Evolutionary conservation across 23 red algal species (phyloP).

Genomic region (Chondrus crispus): DNA sequence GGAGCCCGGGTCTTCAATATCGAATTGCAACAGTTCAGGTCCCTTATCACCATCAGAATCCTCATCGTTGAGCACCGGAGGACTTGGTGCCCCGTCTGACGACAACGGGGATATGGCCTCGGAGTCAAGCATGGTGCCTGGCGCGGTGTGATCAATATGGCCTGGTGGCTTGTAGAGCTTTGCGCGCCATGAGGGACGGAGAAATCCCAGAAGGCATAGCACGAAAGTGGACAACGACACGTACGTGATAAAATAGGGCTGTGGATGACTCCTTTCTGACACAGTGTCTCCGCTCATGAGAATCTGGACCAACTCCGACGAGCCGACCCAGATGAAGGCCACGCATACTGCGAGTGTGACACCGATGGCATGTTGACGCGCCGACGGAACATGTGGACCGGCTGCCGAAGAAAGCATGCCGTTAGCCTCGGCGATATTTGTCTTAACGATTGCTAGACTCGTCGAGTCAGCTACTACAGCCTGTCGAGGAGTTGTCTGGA

Average conservation of each 20-base stretch:
- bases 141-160: background rate
- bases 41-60: background rate
- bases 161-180: background rate
- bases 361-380: constrained; percentile 46
- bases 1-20: background rate
- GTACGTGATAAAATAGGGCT: constrained; percentile 88
- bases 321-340: constrained; percentile 85
- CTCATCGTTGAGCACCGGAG: background rate
- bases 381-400: constrained; percentile 6
- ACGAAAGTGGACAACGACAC: constrained; percentile 73
- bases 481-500: too few relatives aligned
- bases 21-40: background rate
- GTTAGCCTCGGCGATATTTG: too few relatives aligned
- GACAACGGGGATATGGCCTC: background rate
- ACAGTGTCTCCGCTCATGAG: constrained; percentile 39
- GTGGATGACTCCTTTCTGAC: constrained; percentile 14
- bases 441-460: too few relatives aligned
- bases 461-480: too few relatives aligned
- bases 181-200: constrained; percentile 41
- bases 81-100: background rate
- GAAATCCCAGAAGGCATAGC: constrained; percentile 67
- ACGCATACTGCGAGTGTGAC: constrained; percentile 66
- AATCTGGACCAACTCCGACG: constrained; percentile 77
- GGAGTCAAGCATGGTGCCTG: background rate
- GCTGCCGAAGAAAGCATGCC: too few relatives aligned